phyloP scores from a whole-genome alignment of 2,329 filamentous ascomycete genomes.

The Neocatenulostroma microsporum region DNA sequence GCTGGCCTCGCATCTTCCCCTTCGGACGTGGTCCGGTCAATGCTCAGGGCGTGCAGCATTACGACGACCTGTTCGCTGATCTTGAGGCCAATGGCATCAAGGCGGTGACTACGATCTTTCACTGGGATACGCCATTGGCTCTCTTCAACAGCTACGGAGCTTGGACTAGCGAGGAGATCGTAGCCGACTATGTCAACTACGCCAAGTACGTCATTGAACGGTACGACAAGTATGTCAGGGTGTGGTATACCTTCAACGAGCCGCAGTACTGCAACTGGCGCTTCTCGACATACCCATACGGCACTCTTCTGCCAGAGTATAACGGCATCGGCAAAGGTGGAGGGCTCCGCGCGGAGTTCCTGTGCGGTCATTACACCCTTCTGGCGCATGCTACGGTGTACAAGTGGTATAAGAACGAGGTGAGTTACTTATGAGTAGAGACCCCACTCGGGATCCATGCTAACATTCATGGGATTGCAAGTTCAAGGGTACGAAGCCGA shows the following conservation, averaged over 20 bases:
- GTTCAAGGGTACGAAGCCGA: constrained; percentile 31
- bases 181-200: constrained; percentile 34
- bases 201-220: constrained; percentile 32
- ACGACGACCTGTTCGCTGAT: constrained; percentile 42
- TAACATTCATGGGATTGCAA: too few species aligned
- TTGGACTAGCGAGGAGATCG: constrained; percentile 31
- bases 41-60: constrained; percentile 39
- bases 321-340: constrained; percentile 32
- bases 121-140: constrained; percentile 35
- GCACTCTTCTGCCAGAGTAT: constrained; percentile 40
- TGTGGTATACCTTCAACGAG: constrained; percentile 35
- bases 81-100: constrained; percentile 36
- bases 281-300: constrained; percentile 11
- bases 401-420: constrained; percentile 39
- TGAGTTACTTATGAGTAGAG: too few species aligned
- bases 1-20: constrained; percentile 44
- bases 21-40: constrained; percentile 43
- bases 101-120: constrained; percentile 40
- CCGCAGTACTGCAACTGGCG: constrained; percentile 37
- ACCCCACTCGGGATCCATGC: too few species aligned
- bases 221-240: constrained; percentile 32
- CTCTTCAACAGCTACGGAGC: constrained; percentile 34
- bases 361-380: constrained; percentile 33
- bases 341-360: constrained; percentile 1
- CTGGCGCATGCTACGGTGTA: constrained; percentile 34